Percentiles rank a stretch among this genome's conserved stretches.
Conservation (phyloP, 495 filamentous ascomycete species). For the Xylaria sp. region DNA sequence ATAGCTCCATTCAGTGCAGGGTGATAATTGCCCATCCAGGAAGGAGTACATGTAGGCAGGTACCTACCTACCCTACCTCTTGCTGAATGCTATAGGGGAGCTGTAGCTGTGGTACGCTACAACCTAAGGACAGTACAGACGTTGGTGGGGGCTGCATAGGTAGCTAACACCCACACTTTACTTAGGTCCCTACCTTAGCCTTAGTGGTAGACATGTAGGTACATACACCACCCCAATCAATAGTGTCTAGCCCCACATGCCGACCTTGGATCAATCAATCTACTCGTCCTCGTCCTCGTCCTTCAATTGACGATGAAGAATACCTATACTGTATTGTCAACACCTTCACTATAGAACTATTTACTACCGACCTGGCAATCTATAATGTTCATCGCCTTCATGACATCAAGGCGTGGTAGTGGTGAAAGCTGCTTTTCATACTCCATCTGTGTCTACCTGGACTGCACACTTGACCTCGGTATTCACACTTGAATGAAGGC, state of each 20-base stretch:
- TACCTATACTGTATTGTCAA: no score
- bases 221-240: background rate
- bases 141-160: background rate
- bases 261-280: background rate
- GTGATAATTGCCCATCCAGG: background rate
- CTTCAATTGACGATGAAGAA: background rate
- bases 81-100: background rate
- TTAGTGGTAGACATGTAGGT: background rate
- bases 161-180: background rate
- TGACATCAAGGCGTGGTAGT: background rate
- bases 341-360: no score
- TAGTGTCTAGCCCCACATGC: background rate
- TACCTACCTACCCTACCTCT: no score
- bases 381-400: background rate
- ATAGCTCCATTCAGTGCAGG: conserved; percentile 10
- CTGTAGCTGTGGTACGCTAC: background rate
- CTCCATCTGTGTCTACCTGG: background rate
- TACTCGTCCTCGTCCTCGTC: background rate
- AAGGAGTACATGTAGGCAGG: background rate
- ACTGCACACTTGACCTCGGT: background rate
- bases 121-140: conserved; percentile 4
- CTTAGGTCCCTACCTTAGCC: no score
- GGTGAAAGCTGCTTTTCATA: background rate
- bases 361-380: background rate
- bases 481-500: background rate